Evolutionary conservation across 306 rosid species (phyloP), one percentile per base, ranked within the genome.

Genomic region (Prunus kanzakura): DNA sequence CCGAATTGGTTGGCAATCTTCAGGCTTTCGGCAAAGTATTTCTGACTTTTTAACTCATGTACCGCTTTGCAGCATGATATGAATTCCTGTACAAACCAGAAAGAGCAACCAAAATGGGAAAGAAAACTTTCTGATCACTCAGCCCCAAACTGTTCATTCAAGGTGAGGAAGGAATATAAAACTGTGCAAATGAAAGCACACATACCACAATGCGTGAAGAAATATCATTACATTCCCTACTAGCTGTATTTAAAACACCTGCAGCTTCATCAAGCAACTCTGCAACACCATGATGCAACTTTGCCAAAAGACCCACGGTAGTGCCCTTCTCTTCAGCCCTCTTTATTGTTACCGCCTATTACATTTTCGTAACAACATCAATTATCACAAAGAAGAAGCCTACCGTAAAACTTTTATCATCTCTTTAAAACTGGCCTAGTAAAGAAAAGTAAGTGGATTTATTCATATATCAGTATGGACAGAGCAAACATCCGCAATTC

Each of bases 271-370:
- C 89, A 56, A 92, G 97, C n/a, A 86, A 90, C 73, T 81, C 79
- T 45, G 79, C 72, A 78, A 90, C 84, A 68, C 97, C 97, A 58
- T 75, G 73, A 78, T 92, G 92, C 81, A 92, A 81, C 89, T 92
- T 92, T 63, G 97, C 85, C 79, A 92, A 71, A 64, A 92, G 96
- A 82, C 92, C 79, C 12, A 81, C 19, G 43, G 85, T 87, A 65
- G 78, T 84, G 20, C 89, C 92, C 75, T 87, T 92, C 80, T 83
- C 92, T 84, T 90, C 93, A 23, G 97, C 97, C 84, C 79, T 87
- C 86, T 82, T 90, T 64, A 77, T 75, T 30, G 97, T 83, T 57
- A 88, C 96, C 11, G 92, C 97, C 97, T 90, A 64, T 72, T 29
- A 74, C 50, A 80, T 20, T 78, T 71, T 60, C 57, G 78, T 71